Conservation (phyloP, 1,284 basidiomycete species). For the Ceratobasidium sp. region DNA sequence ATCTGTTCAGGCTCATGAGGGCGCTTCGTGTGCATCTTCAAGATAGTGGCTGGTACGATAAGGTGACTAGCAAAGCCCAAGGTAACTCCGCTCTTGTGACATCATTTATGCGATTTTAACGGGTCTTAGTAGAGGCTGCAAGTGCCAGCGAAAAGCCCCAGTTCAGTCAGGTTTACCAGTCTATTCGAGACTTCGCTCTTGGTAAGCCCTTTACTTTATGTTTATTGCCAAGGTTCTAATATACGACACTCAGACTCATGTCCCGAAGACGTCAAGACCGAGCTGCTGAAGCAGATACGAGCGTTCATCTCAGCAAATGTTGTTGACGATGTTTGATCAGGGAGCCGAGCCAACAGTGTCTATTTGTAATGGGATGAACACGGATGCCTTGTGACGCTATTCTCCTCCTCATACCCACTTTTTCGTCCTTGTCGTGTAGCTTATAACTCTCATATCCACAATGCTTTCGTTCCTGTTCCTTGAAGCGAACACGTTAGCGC, state of each 20-base stretch:
- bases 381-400: too few species aligned
- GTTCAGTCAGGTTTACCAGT: constrained; percentile 25
- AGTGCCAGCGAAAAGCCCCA: constrained; percentile 26
- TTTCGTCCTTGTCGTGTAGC: not conserved
- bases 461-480: not conserved
- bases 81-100: not conserved
- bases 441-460: not conserved
- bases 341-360: too few species aligned
- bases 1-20: constrained; percentile 15
- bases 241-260: constrained; percentile 1
- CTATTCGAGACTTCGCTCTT: constrained; percentile 28
- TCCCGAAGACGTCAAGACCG: constrained; percentile 22
- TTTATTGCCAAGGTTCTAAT: not conserved
- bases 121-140: constrained; percentile 11
- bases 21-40: constrained; percentile 31
- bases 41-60: constrained; percentile 34
- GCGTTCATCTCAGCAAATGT: constrained; percentile 30
- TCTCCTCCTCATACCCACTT: not conserved
- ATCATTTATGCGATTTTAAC: not conserved
- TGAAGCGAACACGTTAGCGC: not conserved
- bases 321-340: not conserved
- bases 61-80: constrained; percentile 32
- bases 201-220: not conserved
- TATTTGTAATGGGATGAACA: too few species aligned
- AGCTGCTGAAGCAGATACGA: constrained; percentile 26